phyloP scores from a whole-genome alignment of 1,284 basidiomycete genomes.

The Earliella scabrosa region DNA sequence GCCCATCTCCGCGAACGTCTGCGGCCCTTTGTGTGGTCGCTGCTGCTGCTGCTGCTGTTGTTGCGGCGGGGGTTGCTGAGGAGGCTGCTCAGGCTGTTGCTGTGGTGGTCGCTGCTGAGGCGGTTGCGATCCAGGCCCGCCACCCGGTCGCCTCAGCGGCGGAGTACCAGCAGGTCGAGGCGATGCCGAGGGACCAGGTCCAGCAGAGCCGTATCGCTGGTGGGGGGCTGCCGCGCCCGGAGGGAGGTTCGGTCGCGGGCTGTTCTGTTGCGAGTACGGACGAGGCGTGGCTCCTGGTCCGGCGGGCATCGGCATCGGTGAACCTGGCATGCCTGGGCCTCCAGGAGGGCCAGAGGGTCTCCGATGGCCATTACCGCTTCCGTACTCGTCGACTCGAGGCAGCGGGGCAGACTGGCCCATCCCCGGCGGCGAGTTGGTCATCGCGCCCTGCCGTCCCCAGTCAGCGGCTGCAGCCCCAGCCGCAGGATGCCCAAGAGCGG shows the following conservation, averaged over 20 bases:
- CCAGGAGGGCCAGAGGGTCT: conserved; percentile 2
- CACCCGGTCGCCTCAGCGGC: conserved; percentile 14
- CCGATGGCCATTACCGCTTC: neutral
- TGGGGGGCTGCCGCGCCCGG: neutral
- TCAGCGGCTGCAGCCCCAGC: conserved; percentile 2
- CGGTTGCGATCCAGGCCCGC: neutral
- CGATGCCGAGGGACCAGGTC: conserved; percentile 6
- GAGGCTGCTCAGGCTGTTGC: neutral
- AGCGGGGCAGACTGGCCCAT: conserved; percentile 17
- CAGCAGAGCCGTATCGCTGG: conserved; percentile 4
- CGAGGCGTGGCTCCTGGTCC: neutral
- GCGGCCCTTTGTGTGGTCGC: conserved; percentile 49
- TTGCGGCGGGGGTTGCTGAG: neutral
- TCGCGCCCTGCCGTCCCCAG: neutral
- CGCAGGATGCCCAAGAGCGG: conserved; percentile 12
- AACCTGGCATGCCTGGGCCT: neutral
- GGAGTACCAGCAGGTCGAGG: conserved; percentile 18
- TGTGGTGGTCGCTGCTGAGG: conserved; percentile 1
- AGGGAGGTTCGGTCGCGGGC: neutral
- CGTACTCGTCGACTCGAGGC: conserved; percentile 17
- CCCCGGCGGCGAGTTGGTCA: conserved; percentile 15
- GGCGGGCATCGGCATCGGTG: neutral
- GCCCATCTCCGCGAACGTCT: conserved; percentile 95
- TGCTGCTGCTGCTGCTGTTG: conserved; percentile 5
- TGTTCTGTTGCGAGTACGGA: neutral